Evolutionary conservation across 352 stramenopile species (phyloP), one percentile per base, ranked within the genome.

Genomic region (Stramenopiles sp.): DNA sequence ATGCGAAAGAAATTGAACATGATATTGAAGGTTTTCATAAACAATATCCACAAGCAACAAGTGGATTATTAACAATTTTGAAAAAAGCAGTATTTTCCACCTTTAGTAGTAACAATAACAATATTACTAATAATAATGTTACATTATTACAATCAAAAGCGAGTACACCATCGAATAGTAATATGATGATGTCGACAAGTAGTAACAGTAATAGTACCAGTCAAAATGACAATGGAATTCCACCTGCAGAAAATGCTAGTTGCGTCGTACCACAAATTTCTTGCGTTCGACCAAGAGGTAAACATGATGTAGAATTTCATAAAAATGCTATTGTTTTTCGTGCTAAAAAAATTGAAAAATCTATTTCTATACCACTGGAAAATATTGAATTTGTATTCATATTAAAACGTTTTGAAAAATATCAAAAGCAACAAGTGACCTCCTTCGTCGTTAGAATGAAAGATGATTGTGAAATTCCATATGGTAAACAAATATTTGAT

Each of bases 221-320:
- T 53, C 4, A 13, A 13, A 53, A 13, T 53, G 38, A 53, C 13
- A 53, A 13, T 13, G 4, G 4, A 53, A 13, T 76, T 33, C 65
- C 65, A 20, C 31, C 13, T 33, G 65, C 65, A 31, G 65, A 76
- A 31, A 33, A 76, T 31, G 65, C 65, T 1, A 20, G 65, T 1
- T 31, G 30, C 13, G 65, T 76, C 13, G 30, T 76, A 31, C 65
- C 65, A 20, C 65, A 76, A 76, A 1, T 76, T 13, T 33, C 31
- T 4, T 76, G 65, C 65, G 30, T 76, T 31, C 31, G 31, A 4
- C 65, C 65, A 33, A 76, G 65, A 33, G 65, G 65, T 13, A 76
- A 76, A 33, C 65, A 76, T 20, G 31, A 76, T 20, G 65, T 76
- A 7, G 65, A 76, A 20, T 31, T 76, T 33, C 65, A 76, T 33